These are phyloP conservation scores for Peronosclerospora sorghi DNA, from an alignment of 352 stramenopile species.

Conservation along the genomic window DNA sequence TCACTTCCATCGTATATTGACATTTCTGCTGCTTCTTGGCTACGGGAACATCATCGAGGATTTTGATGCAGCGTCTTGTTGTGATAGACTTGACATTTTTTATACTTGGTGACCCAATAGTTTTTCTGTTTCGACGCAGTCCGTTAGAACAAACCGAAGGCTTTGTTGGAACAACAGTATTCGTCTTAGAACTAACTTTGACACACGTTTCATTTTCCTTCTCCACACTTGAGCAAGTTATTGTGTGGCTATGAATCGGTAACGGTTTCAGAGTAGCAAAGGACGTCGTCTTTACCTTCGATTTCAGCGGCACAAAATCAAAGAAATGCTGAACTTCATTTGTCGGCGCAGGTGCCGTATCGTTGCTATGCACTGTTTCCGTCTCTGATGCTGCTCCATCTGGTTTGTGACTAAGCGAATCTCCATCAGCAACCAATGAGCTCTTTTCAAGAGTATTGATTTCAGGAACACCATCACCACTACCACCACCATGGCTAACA, in stretches of 20 bases:
- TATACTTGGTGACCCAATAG: slow-evolving; percentile 18
- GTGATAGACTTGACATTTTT: slow-evolving; percentile 32
- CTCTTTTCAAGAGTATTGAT: background rate
- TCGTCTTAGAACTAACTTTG: slow-evolving; percentile 4
- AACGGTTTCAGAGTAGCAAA: slow-evolving; percentile 16
- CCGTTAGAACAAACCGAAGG: slow-evolving; percentile 31
- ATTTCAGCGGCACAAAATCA: slow-evolving; percentile 18
- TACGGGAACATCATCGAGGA: slow-evolving; percentile 19
- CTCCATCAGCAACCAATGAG: background rate
- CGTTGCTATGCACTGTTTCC: background rate
- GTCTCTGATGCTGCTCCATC: background rate
- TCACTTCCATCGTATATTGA: slow-evolving; percentile 16
- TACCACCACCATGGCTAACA: slow-evolving; percentile 30
- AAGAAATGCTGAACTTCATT: slow-evolving; percentile 30
- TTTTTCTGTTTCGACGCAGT: slow-evolving; percentile 19
- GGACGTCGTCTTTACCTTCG: slow-evolving; percentile 12
- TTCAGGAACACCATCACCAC: slow-evolving; percentile 20
- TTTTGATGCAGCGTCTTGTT: slow-evolving; percentile 33
- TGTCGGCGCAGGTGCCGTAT: slow-evolving; percentile 6
- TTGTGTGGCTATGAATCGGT: slow-evolving; percentile 13
- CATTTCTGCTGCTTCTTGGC: slow-evolving; percentile 6
- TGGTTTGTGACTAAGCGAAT: background rate
- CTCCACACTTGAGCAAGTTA: slow-evolving; percentile 10
- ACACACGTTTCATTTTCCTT: slow-evolving; percentile 1
- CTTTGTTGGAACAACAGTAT: background rate